These are phyloP conservation scores for Mollisia scopiformis DNA, from an alignment of 2,329 filamentous ascomycete species.

Conservation along the genomic window DNA sequence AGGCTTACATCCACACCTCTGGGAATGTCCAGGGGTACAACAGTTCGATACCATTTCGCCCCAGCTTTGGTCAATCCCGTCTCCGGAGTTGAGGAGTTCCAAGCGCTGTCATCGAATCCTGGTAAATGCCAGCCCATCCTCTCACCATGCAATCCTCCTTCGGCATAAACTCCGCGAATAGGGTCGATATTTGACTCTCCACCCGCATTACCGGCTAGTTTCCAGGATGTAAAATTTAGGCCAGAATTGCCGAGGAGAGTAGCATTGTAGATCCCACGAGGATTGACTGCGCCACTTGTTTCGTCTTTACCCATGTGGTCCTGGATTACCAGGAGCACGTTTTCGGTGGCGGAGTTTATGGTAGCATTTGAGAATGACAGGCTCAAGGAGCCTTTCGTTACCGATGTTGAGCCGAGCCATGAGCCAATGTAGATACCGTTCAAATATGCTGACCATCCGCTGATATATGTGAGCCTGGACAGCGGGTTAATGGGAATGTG, in stretches of 20 bases:
- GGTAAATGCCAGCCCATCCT: conserved; percentile 62
- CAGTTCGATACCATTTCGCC: conserved; percentile 58
- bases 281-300: conserved; percentile 48
- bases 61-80: conserved; percentile 52
- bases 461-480: conserved; percentile 2
- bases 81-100: conserved; percentile 39
- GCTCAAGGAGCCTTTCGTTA: conserved; percentile 40
- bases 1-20: conserved; percentile 57
- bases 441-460: conserved; percentile 40
- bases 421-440: conserved; percentile 61
- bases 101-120: conserved; percentile 52
- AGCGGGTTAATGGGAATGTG: background rate
- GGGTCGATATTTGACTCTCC: conserved; percentile 56
- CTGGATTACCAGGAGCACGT: conserved; percentile 58
- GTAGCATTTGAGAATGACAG: conserved; percentile 55
- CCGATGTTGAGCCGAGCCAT: conserved; percentile 51
- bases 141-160: conserved; percentile 61
- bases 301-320: conserved; percentile 64
- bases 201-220: conserved; percentile 59
- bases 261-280: conserved; percentile 56
- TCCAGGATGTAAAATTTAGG: conserved; percentile 46
- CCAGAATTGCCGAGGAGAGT: conserved; percentile 44
- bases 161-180: conserved; percentile 56
- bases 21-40: conserved; percentile 53
- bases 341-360: conserved; percentile 42